phyloP scores from a whole-genome alignment of 257 asterid species.

The Ophiorrhiza pumila region DNA sequence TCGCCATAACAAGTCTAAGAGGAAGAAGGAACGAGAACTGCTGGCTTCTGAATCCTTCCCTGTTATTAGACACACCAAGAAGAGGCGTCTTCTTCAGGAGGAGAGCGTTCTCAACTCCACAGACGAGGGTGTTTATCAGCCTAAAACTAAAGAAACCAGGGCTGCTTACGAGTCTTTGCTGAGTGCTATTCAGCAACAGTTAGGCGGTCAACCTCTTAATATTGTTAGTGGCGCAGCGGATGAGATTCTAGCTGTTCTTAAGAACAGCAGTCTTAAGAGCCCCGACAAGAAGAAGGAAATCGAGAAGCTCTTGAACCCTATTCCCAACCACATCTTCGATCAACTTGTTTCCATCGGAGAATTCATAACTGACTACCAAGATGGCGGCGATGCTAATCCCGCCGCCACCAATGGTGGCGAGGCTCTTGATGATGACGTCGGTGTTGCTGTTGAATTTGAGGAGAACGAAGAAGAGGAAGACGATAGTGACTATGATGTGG shows the following conservation, averaged over 20 bases:
- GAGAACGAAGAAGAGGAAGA: constrained; percentile 49
- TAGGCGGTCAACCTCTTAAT: constrained; percentile 42
- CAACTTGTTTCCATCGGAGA: constrained; percentile 28
- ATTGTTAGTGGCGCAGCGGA: constrained; percentile 46
- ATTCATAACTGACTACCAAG: constrained; percentile 38
- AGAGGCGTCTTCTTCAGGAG: constrained; percentile 33
- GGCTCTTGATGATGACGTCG: constrained; percentile 38
- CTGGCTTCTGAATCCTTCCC: constrained; percentile 22
- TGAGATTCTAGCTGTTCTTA: constrained; percentile 40
- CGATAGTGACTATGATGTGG: constrained; percentile 39
- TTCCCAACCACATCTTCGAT: constrained; percentile 26
- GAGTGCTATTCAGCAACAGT: constrained; percentile 35
- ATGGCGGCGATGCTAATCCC: constrained; percentile 25
- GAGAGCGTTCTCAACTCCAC: constrained; percentile 34
- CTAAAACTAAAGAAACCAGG: constrained; percentile 39
- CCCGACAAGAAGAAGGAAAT: constrained; percentile 39
- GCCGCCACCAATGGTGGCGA: constrained; percentile 30
- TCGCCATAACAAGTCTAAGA: constrained; percentile 28
- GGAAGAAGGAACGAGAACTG: constrained; percentile 35
- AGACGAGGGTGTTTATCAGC: constrained; percentile 44
- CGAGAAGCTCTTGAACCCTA: constrained; percentile 37
- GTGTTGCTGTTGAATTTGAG: constrained; percentile 49
- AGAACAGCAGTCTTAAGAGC: constrained; percentile 29
- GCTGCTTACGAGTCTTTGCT: constrained; percentile 48
- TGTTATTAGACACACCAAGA: constrained; percentile 29